phyloP scores from a whole-genome alignment of 2,329 filamentous ascomycete genomes.

The Phialemonium atrogriseum region DNA sequence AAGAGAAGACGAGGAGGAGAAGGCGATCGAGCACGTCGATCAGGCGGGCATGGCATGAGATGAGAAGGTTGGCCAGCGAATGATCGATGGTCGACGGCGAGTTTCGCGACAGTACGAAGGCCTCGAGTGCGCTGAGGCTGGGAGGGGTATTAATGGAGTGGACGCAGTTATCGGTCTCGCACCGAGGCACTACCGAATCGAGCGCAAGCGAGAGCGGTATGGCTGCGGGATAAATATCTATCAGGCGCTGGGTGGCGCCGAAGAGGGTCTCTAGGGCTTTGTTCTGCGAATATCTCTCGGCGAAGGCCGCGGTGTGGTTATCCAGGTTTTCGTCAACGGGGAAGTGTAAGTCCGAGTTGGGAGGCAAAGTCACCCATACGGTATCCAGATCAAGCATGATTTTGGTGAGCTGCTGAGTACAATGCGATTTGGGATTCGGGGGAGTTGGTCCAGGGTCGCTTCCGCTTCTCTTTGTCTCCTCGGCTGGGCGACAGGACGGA shows the following conservation, averaged over 20 bases:
- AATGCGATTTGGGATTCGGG: not conserved
- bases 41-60: constrained; percentile 28
- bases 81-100: constrained; percentile 18
- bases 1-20: constrained; percentile 20
- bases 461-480: constrained; percentile 4
- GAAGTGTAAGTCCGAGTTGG: constrained; percentile 14
- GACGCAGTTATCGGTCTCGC: constrained; percentile 24
- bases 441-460: constrained; percentile 10
- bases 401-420: constrained; percentile 9
- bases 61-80: constrained; percentile 25
- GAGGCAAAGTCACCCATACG: constrained; percentile 13
- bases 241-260: constrained; percentile 23
- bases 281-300: constrained; percentile 16
- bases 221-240: constrained; percentile 24
- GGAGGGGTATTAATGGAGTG: constrained; percentile 16
- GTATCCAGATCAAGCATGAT: constrained; percentile 18
- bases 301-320: constrained; percentile 14
- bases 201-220: constrained; percentile 13
- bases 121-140: constrained; percentile 10
- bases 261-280: constrained; percentile 25
- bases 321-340: constrained; percentile 14
- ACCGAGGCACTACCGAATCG: constrained; percentile 10
- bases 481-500: not conserved
- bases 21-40: constrained; percentile 28
- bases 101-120: constrained; percentile 2